A percentile compares a stretch with the other conserved stretches of the same genome.
Conservation (phyloP, 345 rosid species). For the Clarkia xantiana region DNA sequence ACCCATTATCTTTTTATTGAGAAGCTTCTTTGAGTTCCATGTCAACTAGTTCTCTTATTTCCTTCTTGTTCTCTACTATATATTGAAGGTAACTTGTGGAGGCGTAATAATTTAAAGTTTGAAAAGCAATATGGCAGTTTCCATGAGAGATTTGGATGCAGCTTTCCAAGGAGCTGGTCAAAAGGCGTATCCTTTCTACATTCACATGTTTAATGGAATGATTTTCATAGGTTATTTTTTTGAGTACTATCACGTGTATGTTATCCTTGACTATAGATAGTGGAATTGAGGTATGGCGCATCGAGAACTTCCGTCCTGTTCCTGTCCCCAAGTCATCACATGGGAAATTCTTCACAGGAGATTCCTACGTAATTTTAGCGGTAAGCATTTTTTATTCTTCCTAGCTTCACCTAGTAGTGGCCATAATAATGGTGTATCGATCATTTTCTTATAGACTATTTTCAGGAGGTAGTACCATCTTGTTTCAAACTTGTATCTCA, state of each 20-base stretch:
- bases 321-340: constrained; percentile 48
- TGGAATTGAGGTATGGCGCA: constrained; percentile 94
- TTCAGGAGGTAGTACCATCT: too few relatives aligned
- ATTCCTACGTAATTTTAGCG: constrained; percentile 84
- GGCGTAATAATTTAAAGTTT: constrained; percentile 18
- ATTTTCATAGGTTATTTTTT: too few relatives aligned
- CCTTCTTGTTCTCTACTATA: background rate
- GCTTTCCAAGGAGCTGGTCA: constrained; percentile 98
- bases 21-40: background rate
- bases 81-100: constrained; percentile 12
- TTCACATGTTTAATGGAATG: constrained; percentile 4
- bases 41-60: background rate
- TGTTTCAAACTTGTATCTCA: too few relatives aligned
- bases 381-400: constrained; percentile 21
- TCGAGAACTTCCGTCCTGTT: constrained; percentile 74
- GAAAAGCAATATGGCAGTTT: constrained; percentile 62
- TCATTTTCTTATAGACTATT: too few relatives aligned
- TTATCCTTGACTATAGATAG: constrained; percentile 50
- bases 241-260: too few relatives aligned
- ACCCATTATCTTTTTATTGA: too few relatives aligned
- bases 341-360: constrained; percentile 90
- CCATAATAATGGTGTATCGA: too few relatives aligned
- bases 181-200: constrained; percentile 74
- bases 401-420: background rate
- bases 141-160: constrained; percentile 95